These are phyloP conservation scores for Clavispora carvajalis DNA, from an alignment of 805 yeast genomes.

Conservation along the genomic window DNA sequence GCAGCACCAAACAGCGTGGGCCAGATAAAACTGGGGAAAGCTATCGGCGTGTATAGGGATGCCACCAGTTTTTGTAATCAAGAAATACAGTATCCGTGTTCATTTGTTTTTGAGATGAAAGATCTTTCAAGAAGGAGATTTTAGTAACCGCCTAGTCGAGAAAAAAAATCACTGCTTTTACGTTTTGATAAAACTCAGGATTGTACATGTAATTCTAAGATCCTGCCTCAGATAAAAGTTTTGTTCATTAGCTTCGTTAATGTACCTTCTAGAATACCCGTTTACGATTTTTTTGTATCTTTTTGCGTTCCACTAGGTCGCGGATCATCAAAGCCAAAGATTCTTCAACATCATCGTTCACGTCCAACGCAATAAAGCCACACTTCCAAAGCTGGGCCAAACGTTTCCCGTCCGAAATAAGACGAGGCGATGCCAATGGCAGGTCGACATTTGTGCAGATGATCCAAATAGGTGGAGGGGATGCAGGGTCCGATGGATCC, in stretches of 20 bases:
- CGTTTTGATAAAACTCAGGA: too few relatives aligned
- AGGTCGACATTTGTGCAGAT: constrained; percentile 60
- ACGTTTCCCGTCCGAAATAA: constrained; percentile 53
- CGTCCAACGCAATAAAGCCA: constrained; percentile 62
- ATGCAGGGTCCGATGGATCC: constrained; percentile 31
- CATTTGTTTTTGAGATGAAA: too few relatives aligned
- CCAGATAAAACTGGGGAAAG: not conserved
- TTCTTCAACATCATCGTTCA: constrained; percentile 50
- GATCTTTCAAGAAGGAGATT: too few relatives aligned
- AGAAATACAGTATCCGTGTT: too few relatives aligned
- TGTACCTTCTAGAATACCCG: not conserved
- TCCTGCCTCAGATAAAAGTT: too few relatives aligned
- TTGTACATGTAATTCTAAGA: too few relatives aligned
- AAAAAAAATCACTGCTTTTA: too few relatives aligned
- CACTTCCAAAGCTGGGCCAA: constrained; percentile 60
- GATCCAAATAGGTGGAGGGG: constrained; percentile 61
- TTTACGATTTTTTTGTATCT: constrained; percentile 9
- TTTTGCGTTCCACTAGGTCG: constrained; percentile 49
- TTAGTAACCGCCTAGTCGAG: too few relatives aligned
- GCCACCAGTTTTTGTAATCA: too few relatives aligned
- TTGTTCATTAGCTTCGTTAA: too few relatives aligned
- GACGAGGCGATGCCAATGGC: constrained; percentile 53
- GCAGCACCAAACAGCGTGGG: not conserved
- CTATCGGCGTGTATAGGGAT: too few relatives aligned
- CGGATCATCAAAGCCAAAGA: constrained; percentile 52